Evolutionary conservation across 140 eudicot species (phyloP), one percentile per base, ranked within the genome.

Genomic region (Erigeron philadelphicus): DNA sequence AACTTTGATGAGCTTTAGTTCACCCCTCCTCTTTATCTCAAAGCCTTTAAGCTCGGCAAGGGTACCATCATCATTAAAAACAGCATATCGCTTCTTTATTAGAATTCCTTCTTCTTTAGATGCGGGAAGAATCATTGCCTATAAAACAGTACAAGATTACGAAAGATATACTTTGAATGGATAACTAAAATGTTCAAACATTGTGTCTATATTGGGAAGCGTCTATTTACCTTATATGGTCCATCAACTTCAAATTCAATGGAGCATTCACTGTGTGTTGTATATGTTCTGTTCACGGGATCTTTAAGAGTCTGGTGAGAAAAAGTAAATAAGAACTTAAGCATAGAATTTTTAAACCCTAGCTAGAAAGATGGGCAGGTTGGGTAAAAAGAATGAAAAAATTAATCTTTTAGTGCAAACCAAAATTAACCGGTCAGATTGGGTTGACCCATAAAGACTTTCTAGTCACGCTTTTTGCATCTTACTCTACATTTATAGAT

Each of bases 71-170:
- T 94, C 97, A 84, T 94, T 94, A 67, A 94, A 94, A 70, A 94
- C 99, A 67, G 99, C 99, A 83, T 94, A 94, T 16, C 99, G 89
- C 79, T 94, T 94, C 85, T 94, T 94, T 46, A 94, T 78, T 61
- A 87, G 63, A 70, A 89, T 94, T 11, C 96, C 97, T 89, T 94
- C 95, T 78, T 89, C 99, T 79, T 94, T 94, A 47, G 99, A 94
- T 74, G 99, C 97, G n/a, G 99, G 99, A 82, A 94, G 59, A 74
- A 94, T 94, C 99, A 94, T 94, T 61, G 99, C 99, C 99, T 94
- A 64, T 79, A 78, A 84, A 12, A 63, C 42, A 53, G 57, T 42
- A 60, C 3, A 54, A 8, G 56, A 67, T 31, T 21, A 49, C 45
- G 64, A 74, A 49, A 71, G 40, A 50, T 45, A 54, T 63, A 61